Percentiles rank a stretch among this genome's conserved stretches.
Evolutionary conservation across 2,329 filamentous ascomycete species (phyloP).

Genomic region (Talaromyces sp.): DNA sequence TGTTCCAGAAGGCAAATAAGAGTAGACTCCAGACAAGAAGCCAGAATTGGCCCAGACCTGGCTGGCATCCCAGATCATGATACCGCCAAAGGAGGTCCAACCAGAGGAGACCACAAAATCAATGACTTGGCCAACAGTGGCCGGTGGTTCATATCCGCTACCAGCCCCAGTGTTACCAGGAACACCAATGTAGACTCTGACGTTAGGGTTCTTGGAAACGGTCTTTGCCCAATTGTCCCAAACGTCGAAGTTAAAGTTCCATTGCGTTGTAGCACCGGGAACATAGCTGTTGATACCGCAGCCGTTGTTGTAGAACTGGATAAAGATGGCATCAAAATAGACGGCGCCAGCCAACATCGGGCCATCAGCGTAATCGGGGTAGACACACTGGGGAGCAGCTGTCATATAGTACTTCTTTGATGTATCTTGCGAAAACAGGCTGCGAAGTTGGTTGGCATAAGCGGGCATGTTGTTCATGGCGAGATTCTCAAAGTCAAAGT

Average conservation of each 20-base stretch:
- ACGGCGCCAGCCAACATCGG: conserved; percentile 57
- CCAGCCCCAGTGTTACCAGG: conserved; percentile 56
- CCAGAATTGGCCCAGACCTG: conserved; percentile 59
- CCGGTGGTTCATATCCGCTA: conserved; percentile 54
- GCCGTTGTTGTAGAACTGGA: conserved; percentile 69
- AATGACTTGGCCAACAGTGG: conserved; percentile 52
- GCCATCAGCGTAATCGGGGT: conserved; percentile 61
- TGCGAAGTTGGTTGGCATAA: conserved; percentile 60
- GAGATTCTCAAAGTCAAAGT: conserved; percentile 69
- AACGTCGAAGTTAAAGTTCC: conserved; percentile 60
- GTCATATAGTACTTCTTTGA: conserved; percentile 60
- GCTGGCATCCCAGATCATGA: conserved; percentile 69
- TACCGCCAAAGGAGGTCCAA: conserved; percentile 59
- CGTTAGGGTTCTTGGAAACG: conserved; percentile 56
- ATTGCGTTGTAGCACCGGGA: conserved; percentile 45
- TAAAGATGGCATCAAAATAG: conserved; percentile 59
- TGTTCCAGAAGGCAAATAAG: conserved; percentile 4
- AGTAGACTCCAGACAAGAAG: conserved; percentile 36
- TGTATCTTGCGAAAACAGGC: conserved; percentile 52
- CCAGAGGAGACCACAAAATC: conserved; percentile 53
- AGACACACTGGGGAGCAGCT: conserved; percentile 67
- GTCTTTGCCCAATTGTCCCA: conserved; percentile 67
- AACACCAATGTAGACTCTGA: conserved; percentile 62
- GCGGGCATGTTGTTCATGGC: conserved; percentile 57
- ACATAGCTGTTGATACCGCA: conserved; percentile 60